phyloP scores from a whole-genome alignment of 2,329 filamentous ascomycete species.

The Alternaria gansuensis region DNA sequence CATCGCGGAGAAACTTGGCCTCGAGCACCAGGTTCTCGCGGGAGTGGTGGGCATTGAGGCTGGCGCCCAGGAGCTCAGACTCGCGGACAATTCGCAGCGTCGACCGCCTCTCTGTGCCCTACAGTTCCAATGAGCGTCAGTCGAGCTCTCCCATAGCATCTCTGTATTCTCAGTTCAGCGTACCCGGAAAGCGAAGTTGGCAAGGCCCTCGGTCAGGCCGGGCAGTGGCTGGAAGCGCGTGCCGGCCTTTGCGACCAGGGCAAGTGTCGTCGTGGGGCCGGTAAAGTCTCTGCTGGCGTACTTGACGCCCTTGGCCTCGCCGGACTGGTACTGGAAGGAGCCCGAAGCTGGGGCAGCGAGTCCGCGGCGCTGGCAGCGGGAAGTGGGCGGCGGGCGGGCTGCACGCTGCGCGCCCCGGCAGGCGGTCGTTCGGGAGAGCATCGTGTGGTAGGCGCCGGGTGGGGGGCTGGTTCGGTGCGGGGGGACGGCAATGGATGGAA shows the following conservation, averaged over 20 bases:
- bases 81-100: slow-evolving; percentile 93
- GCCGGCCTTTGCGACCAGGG: slow-evolving; percentile 91
- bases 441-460: slow-evolving; percentile 56
- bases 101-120: slow-evolving; percentile 89
- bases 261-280: slow-evolving; percentile 88
- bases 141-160: slow-evolving; percentile 10
- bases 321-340: slow-evolving; percentile 86
- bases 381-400: slow-evolving; percentile 67
- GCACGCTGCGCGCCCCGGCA: slow-evolving; percentile 70
- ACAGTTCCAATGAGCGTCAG: slow-evolving; percentile 46
- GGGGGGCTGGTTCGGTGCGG: slow-evolving; percentile 59
- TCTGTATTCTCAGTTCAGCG: slow-evolving; percentile 29
- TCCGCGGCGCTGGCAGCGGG: slow-evolving; percentile 65
- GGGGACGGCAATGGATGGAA: slow-evolving; percentile 59
- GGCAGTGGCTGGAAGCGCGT: slow-evolving; percentile 91
- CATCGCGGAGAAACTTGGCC: slow-evolving; percentile 93
- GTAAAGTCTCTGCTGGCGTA: slow-evolving; percentile 88
- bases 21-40: slow-evolving; percentile 92
- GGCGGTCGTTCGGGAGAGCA: slow-evolving; percentile 74
- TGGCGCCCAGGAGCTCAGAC: slow-evolving; percentile 91
- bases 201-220: slow-evolving; percentile 86
- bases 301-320: slow-evolving; percentile 88
- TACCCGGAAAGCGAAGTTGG: slow-evolving; percentile 98
- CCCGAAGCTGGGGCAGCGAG: slow-evolving; percentile 74
- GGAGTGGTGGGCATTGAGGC: slow-evolving; percentile 87